Evolutionary conservation across 345 rosid genomes (phyloP).

Genomic region (Arabis hirsuta): DNA sequence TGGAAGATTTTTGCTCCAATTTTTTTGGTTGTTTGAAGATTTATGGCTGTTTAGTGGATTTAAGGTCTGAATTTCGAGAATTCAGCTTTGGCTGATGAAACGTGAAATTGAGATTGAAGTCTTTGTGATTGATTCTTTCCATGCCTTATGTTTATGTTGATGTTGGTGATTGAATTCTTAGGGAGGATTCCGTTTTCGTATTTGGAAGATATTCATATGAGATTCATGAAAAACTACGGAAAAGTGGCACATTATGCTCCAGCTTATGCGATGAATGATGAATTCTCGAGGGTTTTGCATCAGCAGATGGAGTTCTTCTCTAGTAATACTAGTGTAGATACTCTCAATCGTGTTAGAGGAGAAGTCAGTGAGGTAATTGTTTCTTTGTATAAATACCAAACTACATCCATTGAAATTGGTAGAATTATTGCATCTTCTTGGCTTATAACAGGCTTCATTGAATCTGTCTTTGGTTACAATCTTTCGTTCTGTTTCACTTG

Average conservation of each 20-base stretch:
- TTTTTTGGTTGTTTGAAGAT: slow-evolving; percentile 11
- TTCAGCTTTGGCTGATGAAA: not conserved
- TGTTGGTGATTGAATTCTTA: slow-evolving; percentile 31
- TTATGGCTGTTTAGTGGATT: slow-evolving; percentile 16
- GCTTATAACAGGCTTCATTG: not conserved
- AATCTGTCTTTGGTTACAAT: not conserved
- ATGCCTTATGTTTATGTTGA: slow-evolving; percentile 7
- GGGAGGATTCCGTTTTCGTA: slow-evolving; percentile 99
- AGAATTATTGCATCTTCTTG: not conserved
- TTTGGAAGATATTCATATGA: slow-evolving; percentile 94
- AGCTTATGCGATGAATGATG: slow-evolving; percentile 98
- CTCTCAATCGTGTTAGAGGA: slow-evolving; percentile 91
- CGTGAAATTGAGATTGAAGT: not conserved
- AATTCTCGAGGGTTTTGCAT: slow-evolving; percentile 97
- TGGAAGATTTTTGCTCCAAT: slow-evolving; percentile 8
- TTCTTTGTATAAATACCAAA: slow-evolving; percentile 1
- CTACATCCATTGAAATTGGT: not conserved
- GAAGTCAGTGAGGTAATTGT: slow-evolving; percentile 86
- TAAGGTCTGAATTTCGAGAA: not conserved
- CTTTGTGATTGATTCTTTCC: not conserved
- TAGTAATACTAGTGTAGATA: slow-evolving; percentile 84
- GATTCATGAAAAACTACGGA: slow-evolving; percentile 96
- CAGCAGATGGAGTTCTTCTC: slow-evolving; percentile 99
- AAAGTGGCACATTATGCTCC: slow-evolving; percentile 83
- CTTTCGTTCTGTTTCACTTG: not conserved